Percentiles rank a stretch among this genome's conserved stretches.
Conservation (phyloP, 768 basidiomycete genomes). For the Hemileccinum rubropunctum region DNA sequence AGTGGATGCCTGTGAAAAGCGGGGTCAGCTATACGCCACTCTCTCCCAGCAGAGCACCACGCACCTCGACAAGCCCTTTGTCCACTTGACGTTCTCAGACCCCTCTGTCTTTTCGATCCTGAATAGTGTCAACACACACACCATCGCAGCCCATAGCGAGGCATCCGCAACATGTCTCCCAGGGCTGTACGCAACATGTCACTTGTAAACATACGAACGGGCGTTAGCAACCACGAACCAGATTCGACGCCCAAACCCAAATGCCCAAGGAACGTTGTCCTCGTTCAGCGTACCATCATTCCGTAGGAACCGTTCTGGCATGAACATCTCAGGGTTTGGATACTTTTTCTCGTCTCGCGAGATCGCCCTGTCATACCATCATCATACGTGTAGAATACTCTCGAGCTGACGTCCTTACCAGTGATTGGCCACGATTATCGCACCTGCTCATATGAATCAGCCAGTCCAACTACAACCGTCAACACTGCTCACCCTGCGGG, state of each 20-base stretch:
- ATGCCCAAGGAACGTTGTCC: conserved; percentile 8
- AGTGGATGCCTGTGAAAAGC: conserved; percentile 10
- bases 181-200: conserved; percentile 1
- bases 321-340: conserved; percentile 32
- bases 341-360: conserved; percentile 38
- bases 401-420: conserved; percentile 3
- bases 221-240: conserved; percentile 8
- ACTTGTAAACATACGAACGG: not conserved
- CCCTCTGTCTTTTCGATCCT: conserved; percentile 16
- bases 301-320: conserved; percentile 37
- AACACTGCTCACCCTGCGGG: too few species aligned
- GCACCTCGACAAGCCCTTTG: conserved; percentile 10
- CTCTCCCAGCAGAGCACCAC: not conserved
- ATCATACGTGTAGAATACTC: not conserved
- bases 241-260: conserved; percentile 23
- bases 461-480: too few species aligned
- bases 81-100: conserved; percentile 17
- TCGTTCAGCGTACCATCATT: conserved; percentile 15
- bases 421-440: conserved; percentile 6
- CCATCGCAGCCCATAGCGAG: conserved; percentile 22
- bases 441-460: conserved; percentile 5
- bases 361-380: conserved; percentile 35
- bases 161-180: conserved; percentile 24
- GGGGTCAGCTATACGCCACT: not conserved
- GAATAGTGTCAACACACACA: conserved; percentile 16